Conservation (phyloP, 495 filamentous ascomycete genomes). For the Penicillium cataractarum region DNA sequence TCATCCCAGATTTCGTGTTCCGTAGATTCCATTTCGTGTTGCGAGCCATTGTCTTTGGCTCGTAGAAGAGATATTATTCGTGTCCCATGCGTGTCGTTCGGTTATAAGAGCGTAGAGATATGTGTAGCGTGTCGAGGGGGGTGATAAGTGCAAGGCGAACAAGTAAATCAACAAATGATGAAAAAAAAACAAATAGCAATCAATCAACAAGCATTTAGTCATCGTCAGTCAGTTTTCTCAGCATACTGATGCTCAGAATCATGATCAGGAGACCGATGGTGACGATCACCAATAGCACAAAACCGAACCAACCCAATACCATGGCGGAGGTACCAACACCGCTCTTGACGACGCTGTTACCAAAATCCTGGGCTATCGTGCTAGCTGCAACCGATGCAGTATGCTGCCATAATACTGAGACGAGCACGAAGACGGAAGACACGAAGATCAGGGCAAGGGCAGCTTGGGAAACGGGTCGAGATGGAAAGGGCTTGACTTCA, state of each 20-base stretch:
- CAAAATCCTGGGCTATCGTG: constrained; percentile 90
- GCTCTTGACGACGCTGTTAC: constrained; percentile 87
- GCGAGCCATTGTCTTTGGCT: constrained; percentile 22
- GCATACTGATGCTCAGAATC: constrained; percentile 84
- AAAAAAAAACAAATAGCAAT: constrained; percentile 16
- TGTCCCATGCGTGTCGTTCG: constrained; percentile 38
- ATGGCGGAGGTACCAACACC: constrained; percentile 92
- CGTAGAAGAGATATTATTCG: constrained; percentile 33
- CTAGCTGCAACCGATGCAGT: constrained; percentile 93
- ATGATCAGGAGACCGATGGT: constrained; percentile 94
- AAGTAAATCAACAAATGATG: constrained; percentile 19
- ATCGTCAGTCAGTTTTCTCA: constrained; percentile 59
- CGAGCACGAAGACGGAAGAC: constrained; percentile 69
- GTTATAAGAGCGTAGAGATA: constrained; percentile 23
- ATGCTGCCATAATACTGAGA: constrained; percentile 74
- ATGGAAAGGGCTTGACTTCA: constrained; percentile 72
- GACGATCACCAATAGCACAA: constrained; percentile 86
- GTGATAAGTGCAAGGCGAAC: constrained; percentile 16
- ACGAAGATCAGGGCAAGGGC: constrained; percentile 71
- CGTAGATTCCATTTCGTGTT: constrained; percentile 17
- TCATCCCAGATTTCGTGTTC: constrained; percentile 23
- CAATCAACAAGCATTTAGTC: constrained; percentile 30
- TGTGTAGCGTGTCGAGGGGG: constrained; percentile 19
- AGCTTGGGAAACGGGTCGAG: constrained; percentile 67
- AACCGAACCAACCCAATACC: constrained; percentile 97